Conservation (phyloP, 1,284 basidiomycete species). For the Puccinia triticina region DNA sequence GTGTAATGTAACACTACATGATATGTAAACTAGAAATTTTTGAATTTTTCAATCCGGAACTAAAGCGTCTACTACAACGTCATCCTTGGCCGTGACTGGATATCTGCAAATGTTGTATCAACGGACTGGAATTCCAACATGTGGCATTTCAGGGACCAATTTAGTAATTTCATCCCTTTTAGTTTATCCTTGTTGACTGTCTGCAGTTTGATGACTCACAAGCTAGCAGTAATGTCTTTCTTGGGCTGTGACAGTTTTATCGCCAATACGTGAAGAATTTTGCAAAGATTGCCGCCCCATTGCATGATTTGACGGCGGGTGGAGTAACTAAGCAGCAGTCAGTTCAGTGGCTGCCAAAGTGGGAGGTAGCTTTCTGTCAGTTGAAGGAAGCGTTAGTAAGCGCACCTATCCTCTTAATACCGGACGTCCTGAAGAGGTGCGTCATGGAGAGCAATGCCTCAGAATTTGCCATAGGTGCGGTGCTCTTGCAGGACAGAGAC, state of each 20-base stretch:
- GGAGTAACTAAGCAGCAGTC: neutral
- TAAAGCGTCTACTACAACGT: no score
- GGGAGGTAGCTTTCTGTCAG: neutral
- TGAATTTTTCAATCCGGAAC: no score
- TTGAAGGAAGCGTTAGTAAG: neutral
- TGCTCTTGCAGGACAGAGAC: constrained; percentile 23
- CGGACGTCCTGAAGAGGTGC: neutral
- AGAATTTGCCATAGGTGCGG: constrained; percentile 43
- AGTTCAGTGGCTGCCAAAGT: neutral
- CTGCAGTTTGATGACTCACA: neutral
- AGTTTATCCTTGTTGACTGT: neutral
- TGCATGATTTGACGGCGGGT: constrained; percentile 53
- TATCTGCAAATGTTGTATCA: no score
- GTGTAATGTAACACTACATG: no score
- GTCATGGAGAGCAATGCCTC: no score
- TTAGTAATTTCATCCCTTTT: neutral
- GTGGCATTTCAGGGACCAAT: neutral
- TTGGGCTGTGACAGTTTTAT: constrained; percentile 63
- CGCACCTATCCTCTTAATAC: neutral
- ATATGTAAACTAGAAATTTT: no score
- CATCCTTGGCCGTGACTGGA: no score
- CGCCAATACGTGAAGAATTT: constrained; percentile 62
- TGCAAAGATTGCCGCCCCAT: constrained; percentile 59
- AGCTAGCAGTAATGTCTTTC: constrained; percentile 55
- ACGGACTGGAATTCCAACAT: constrained; percentile 1